Percentiles rank a stretch among this genome's conserved stretches.
These are phyloP conservation scores for Gnomoniopsis smithogilvyi DNA, from an alignment of 2,329 filamentous ascomycete genomes.

Conservation along the genomic window DNA sequence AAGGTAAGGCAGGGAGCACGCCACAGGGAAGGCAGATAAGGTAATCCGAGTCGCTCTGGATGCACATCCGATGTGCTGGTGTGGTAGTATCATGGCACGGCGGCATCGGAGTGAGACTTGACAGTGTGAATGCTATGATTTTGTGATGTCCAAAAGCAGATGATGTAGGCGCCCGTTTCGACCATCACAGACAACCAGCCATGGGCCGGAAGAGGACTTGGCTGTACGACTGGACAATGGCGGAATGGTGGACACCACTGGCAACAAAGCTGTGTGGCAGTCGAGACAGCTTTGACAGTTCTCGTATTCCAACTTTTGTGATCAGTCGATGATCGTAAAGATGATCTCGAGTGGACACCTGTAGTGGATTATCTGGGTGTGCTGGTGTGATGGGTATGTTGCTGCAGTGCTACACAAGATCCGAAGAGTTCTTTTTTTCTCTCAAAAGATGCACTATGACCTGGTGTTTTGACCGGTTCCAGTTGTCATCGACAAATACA, in stretches of 20 bases:
- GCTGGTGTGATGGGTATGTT: neutral
- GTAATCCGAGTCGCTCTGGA: neutral
- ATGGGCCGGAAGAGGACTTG: neutral
- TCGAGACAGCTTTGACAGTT: neutral
- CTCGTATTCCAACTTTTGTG: neutral
- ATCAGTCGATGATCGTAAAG: slow-evolving; percentile 4
- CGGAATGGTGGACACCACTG: neutral
- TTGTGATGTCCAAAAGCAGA: no score
- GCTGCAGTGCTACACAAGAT: neutral
- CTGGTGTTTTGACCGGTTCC: no score
- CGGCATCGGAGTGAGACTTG: neutral
- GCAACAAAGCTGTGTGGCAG: slow-evolving; percentile 2
- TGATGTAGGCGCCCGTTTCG: no score
- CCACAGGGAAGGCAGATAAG: slow-evolving; percentile 11
- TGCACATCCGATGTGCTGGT: neutral
- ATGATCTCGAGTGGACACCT: neutral
- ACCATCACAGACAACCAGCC: no score
- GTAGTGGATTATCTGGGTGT: neutral
- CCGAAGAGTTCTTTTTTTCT: no score
- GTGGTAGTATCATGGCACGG: neutral
- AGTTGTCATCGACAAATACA: no score
- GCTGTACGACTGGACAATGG: neutral
- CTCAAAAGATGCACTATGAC: no score
- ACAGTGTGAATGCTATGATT: neutral
- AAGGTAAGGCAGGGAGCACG: slow-evolving; percentile 7